Evolutionary conservation across 306 rosid species (phyloP).

Genomic region (Acacia melanoxylon): DNA sequence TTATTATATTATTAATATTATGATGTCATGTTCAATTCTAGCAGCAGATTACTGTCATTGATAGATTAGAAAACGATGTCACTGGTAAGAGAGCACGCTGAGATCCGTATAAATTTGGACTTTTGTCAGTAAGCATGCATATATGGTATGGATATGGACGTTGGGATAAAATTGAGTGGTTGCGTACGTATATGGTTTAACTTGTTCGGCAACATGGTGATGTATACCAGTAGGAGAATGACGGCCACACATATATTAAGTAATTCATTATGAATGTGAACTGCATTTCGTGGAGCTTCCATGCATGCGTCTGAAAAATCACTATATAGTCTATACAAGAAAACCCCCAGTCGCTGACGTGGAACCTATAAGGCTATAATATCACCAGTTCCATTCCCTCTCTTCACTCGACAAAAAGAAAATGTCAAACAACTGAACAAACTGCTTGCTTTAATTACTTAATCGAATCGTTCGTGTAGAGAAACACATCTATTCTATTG

Average conservation of each 20-base stretch:
- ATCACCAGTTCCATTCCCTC: not conserved
- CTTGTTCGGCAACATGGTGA: not conserved
- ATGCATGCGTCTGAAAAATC: not conserved
- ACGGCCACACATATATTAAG: not conserved
- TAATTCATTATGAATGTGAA: not conserved
- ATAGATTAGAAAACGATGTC: no score
- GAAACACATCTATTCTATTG: no score
- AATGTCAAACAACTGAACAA: not conserved
- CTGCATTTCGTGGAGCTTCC: not conserved
- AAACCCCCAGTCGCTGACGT: not conserved
- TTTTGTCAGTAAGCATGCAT: not conserved
- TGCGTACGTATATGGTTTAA: not conserved
- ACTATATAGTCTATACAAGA: not conserved
- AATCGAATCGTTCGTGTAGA: no score
- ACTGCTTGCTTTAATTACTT: no score
- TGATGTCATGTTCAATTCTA: no score
- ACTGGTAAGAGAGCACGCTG: not conserved
- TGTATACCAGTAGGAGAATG: not conserved
- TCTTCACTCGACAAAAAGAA: not conserved
- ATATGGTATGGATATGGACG: not conserved
- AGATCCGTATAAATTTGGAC: not conserved
- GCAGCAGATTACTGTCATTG: no score
- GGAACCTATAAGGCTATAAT: not conserved
- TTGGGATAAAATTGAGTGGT: not conserved
- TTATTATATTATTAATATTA: no score